Evolutionary conservation across 495 filamentous ascomycete genomes (phyloP), one percentile per base, ranked within the genome.

Genomic region (Trypethelium eluteriae): DNA sequence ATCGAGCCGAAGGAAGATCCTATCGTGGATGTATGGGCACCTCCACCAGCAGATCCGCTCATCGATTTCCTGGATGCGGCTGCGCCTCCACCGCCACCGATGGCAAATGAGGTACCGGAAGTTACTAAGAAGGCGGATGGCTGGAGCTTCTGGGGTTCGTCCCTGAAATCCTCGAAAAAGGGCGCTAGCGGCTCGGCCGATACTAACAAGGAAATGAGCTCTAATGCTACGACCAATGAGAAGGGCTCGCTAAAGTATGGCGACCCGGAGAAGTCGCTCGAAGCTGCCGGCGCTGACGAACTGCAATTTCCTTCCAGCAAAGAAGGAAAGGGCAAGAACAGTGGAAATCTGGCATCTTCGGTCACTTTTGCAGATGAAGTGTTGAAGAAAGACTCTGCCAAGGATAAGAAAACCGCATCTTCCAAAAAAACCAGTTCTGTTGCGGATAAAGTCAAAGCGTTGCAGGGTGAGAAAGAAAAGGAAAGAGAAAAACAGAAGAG

Each of bases 391-490:
- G 64, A 64, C 35, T 32, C 56, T 59, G 38, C 64, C 46, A 71
- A 70, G 49, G 69, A 62, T 25, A 50, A 65, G 41, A 63, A 66
- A 32, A 34, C 62, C 7, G 56, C 67, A 38, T 71, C 71, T 35
- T 65, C 73, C 14, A 72, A 72, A 57, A 72, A 70, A 66, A 11
- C 62, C 16, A 46, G 63, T 41, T 64, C 66, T 53, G 66, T 75
- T 41, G 72, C 73, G 38, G 73, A 75, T 32, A 73, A 68, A 56
- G 69, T 75, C 68, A 74, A 71, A 66, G 71, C 72, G 47, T 65
- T 75, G 69, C 73, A 75, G 65, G 71, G 68, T 59, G 72, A 69
- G 32, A 68, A 67, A n/a, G 68, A 68, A 35, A 69, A 62, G 3
- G 66, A 65, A 14, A 36, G 39, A 34, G 32, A 59, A 2, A 59